Evolutionary conservation across 2,329 filamentous ascomycete genomes (phyloP).

Genomic region (Xylaria polymorpha): DNA sequence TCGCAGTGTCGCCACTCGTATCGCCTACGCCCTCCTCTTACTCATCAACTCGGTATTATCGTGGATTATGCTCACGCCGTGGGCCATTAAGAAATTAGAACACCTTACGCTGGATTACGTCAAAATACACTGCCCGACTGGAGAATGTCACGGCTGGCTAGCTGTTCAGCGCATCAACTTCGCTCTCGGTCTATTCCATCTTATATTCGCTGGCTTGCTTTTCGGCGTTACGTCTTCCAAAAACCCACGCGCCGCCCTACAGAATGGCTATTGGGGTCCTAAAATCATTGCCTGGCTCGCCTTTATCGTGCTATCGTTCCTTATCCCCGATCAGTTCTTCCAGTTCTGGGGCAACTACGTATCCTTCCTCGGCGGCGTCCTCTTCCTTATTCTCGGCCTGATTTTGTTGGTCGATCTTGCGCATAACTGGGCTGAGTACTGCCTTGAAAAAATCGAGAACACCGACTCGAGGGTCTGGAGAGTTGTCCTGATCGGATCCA

Average conservation of each 20-base stretch:
- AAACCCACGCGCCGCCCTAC: slow-evolving; percentile 85
- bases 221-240: slow-evolving; percentile 89
- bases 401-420: slow-evolving; percentile 94
- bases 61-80: slow-evolving; percentile 99
- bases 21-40: slow-evolving; percentile 94
- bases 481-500: slow-evolving; percentile 87
- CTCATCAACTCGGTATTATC: slow-evolving; percentile 96
- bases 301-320: slow-evolving; percentile 89
- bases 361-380: slow-evolving; percentile 85
- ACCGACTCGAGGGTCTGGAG: slow-evolving; percentile 88
- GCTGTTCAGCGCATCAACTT: slow-evolving; percentile 99
- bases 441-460: slow-evolving; percentile 91
- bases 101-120: slow-evolving; percentile 94
- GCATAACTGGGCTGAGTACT: slow-evolving; percentile 97
- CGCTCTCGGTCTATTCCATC: slow-evolving; percentile 92
- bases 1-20: slow-evolving; percentile 89
- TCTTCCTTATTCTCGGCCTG: slow-evolving; percentile 92
- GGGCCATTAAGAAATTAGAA: slow-evolving; percentile 96
- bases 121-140: slow-evolving; percentile 90
- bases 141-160: slow-evolving; percentile 93
- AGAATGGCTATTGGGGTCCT: slow-evolving; percentile 99
- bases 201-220: slow-evolving; percentile 84
- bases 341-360: slow-evolving; percentile 96
- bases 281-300: slow-evolving; percentile 91
- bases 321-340: slow-evolving; percentile 96